Evolutionary conservation across 106 monocot genomes (phyloP), one percentile per base, ranked within the genome.

Genomic region (Dendrobium huoshanense): DNA sequence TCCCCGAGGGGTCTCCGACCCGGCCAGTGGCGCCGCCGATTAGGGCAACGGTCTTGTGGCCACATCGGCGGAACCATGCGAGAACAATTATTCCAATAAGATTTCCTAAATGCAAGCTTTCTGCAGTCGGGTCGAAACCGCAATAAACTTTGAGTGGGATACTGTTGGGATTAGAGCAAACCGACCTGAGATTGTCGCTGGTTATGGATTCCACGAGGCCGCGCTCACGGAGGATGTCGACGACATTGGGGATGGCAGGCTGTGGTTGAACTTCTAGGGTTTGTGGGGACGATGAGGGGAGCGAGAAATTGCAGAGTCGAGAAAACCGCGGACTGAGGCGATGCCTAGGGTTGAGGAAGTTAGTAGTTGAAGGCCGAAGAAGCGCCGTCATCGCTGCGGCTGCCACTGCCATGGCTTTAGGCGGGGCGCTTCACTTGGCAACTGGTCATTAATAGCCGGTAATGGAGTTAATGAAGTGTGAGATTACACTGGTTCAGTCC

Each of bases 81-180:
- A 98, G 92, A 33, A 91, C 94, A 56, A 98, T 84, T 81, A 98
- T 76, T 31, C 89, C 94, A 29, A 98, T 84, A 6, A 98, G 82
- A 84, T 98, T 98, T 4, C 94, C 97, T 1, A 98, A 75, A 78
- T 98, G 97, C 73, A 98, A 80, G 87, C 97, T 98, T 84, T 98
- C 94, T 2, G 97, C 97, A 5, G 92, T 98, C 0, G 97, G 97
- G 64, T 98, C 97, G 81, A 98, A 98, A 17, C 97, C 97, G 51
- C 97, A 98, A 87, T 98, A 98, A 9, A 87, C 94, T 54, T 73
- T 88, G 27, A 96, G 78, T 18, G 86, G 77, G 33, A 42, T 80
- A 10, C 24, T 45, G 3, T n/a, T 25, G 20, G 85, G 75, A 73
- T 67, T 59, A 59, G 86, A 84, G 72, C 75, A 70, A 9, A 84